Percentiles rank a stretch among this genome's conserved stretches.
Evolutionary conservation across 2,329 filamentous ascomycete genomes (phyloP).

Genomic region (Pleoardoris graminearum): DNA sequence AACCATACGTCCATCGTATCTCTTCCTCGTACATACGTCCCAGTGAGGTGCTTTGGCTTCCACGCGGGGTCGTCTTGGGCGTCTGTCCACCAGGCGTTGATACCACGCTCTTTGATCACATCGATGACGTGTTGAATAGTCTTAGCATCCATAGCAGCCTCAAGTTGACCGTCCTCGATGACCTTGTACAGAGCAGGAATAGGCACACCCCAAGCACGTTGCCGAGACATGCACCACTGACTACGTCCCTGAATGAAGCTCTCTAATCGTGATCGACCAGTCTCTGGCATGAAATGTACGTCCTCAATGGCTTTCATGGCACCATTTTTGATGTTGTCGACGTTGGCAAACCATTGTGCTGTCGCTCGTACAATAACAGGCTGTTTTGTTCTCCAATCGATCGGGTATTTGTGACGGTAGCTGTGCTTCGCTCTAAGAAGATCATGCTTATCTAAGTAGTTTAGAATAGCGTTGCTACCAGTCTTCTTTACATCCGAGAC

Average conservation of each 20-base stretch:
- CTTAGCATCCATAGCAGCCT: constrained; percentile 76
- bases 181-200: constrained; percentile 85
- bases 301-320: constrained; percentile 70
- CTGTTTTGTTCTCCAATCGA: constrained; percentile 95
- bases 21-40: constrained; percentile 71
- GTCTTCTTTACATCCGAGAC: constrained; percentile 68
- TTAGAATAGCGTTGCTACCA: constrained; percentile 64
- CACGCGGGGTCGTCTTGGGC: constrained; percentile 73
- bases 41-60: constrained; percentile 67
- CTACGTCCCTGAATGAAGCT: constrained; percentile 85
- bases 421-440: constrained; percentile 70
- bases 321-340: constrained; percentile 75
- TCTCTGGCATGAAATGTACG: constrained; percentile 78
- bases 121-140: constrained; percentile 84
- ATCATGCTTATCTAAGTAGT: constrained; percentile 59
- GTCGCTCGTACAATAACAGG: constrained; percentile 91
- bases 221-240: constrained; percentile 97
- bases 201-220: constrained; percentile 94
- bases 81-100: constrained; percentile 96
- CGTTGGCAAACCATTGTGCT: constrained; percentile 96
- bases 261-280: constrained; percentile 73
- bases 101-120: constrained; percentile 74
- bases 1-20: constrained; percentile 99
- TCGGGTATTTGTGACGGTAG: constrained; percentile 91
- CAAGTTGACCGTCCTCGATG: constrained; percentile 57